These are phyloP conservation scores for Phellopilus nigrolimitatus DNA, from an alignment of 1,284 basidiomycete species.

Conservation along the genomic window DNA sequence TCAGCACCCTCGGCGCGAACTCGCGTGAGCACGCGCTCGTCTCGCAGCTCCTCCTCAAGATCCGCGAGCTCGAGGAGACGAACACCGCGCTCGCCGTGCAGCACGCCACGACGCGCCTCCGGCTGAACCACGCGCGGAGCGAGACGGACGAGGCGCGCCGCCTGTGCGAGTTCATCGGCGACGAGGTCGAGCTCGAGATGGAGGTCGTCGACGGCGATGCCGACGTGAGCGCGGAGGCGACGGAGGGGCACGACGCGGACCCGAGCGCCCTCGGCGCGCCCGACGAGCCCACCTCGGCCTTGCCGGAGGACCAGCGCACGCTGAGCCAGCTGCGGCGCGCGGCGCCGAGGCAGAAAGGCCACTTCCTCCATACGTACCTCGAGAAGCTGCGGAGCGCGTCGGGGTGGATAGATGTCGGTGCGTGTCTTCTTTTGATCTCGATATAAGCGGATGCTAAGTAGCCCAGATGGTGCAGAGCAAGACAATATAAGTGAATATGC, in stretches of 20 bases:
- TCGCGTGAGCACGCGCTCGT: conserved; percentile 52
- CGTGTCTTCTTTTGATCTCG: no score
- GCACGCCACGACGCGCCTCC: conserved; percentile 55
- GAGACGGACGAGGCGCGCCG: conserved; percentile 67
- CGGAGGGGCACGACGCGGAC: conserved; percentile 27
- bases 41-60: conserved; percentile 69
- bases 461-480: no score
- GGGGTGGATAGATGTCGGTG: no score
- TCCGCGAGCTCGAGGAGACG: conserved; percentile 72
- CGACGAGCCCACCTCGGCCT: no score
- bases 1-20: conserved; percentile 5
- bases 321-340: no score
- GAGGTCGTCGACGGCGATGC: conserved; percentile 36
- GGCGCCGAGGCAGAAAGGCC: no score
- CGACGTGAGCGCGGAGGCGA: conserved; percentile 26
- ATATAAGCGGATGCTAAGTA: no score
- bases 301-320: no score
- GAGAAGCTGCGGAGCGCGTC: no score
- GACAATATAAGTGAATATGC: no score
- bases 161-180: conserved; percentile 67
- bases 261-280: not conserved
- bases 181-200: conserved; percentile 38
- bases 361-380: no score
- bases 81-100: conserved; percentile 68
- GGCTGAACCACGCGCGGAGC: conserved; percentile 60